Percentiles rank a stretch among this genome's conserved stretches.
Conservation (phyloP, 2,329 filamentous ascomycete genomes). For the Neonectria punicea region DNA sequence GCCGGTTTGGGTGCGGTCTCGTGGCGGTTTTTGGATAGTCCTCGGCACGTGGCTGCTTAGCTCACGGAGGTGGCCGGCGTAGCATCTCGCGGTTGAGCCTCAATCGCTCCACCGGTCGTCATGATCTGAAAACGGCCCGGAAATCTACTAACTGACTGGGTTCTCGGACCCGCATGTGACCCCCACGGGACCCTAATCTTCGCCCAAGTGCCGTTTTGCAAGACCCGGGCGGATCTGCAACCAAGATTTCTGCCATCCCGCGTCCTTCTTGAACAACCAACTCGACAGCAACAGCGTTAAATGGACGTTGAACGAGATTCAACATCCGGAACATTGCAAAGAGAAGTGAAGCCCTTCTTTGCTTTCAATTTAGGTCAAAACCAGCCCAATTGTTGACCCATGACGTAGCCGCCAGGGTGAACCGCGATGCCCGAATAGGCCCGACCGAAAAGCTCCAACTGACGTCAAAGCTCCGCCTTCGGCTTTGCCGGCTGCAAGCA, state of each 20-base stretch:
- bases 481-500: conserved; percentile 17
- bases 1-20: not conserved
- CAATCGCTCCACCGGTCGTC: conserved; percentile 14
- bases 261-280: not conserved
- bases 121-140: conserved; percentile 15
- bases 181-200: conserved; percentile 12
- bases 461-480: conserved; percentile 29
- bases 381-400: not conserved
- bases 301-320: not conserved
- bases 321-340: not conserved
- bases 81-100: conserved; percentile 15
- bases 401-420: conserved; percentile 17
- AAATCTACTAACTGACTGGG: conserved; percentile 1
- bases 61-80: not conserved
- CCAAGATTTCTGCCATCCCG: not conserved
- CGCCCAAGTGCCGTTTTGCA: conserved; percentile 8
- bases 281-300: not conserved
- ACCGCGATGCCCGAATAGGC: conserved; percentile 14
- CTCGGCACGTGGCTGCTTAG: not conserved
- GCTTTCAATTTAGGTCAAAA: not conserved
- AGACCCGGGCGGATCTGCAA: not conserved
- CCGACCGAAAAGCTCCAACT: conserved; percentile 20
- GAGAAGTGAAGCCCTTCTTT: not conserved
- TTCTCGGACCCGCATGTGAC: conserved; percentile 8
- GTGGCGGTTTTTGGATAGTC: not conserved